Conservation (phyloP, 768 basidiomycete species). For the Pleurotus platypus region DNA sequence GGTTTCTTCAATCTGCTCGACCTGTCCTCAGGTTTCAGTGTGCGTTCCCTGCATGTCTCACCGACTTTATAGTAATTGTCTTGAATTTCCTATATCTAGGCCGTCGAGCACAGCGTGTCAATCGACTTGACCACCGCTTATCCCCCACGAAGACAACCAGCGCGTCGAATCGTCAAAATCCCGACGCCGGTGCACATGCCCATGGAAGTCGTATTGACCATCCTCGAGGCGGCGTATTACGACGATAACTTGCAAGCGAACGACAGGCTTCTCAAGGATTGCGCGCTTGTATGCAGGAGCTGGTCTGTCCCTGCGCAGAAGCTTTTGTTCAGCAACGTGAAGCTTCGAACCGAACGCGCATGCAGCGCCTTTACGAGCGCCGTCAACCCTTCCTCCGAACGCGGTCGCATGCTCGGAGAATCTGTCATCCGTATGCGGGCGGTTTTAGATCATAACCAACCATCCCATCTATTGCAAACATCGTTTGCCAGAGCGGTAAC, state of each 20-base stretch:
- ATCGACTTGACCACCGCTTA: slow-evolving; percentile 31
- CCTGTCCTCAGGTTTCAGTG: slow-evolving; percentile 19
- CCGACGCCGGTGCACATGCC: slow-evolving; percentile 37
- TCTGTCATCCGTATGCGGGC: slow-evolving; percentile 52
- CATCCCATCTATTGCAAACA: slow-evolving; percentile 46
- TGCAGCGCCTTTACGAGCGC: slow-evolving; percentile 53
- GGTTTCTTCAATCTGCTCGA: slow-evolving; percentile 27
- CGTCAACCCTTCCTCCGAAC: slow-evolving; percentile 40
- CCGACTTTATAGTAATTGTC: slow-evolving; percentile 20
- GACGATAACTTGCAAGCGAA: slow-evolving; percentile 32
- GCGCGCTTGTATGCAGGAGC: slow-evolving; percentile 60
- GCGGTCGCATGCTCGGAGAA: slow-evolving; percentile 48
- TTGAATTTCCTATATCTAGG: slow-evolving; percentile 20
- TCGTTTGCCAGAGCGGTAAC: slow-evolving; percentile 58
- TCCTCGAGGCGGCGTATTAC: slow-evolving; percentile 56
- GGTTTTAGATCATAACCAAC: slow-evolving; percentile 68
- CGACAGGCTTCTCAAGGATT: slow-evolving; percentile 42
- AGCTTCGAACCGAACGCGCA: slow-evolving; percentile 48
- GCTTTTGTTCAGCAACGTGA: slow-evolving; percentile 57
- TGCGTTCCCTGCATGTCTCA: slow-evolving; percentile 16
- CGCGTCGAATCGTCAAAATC: slow-evolving; percentile 11
- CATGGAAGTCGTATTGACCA: slow-evolving; percentile 57
- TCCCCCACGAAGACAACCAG: slow-evolving; percentile 17
- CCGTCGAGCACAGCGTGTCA: slow-evolving; percentile 31
- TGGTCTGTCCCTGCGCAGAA: slow-evolving; percentile 67